These are phyloP conservation scores for Gautieria morchelliformis DNA, from an alignment of 768 basidiomycete species.

Conservation along the genomic window DNA sequence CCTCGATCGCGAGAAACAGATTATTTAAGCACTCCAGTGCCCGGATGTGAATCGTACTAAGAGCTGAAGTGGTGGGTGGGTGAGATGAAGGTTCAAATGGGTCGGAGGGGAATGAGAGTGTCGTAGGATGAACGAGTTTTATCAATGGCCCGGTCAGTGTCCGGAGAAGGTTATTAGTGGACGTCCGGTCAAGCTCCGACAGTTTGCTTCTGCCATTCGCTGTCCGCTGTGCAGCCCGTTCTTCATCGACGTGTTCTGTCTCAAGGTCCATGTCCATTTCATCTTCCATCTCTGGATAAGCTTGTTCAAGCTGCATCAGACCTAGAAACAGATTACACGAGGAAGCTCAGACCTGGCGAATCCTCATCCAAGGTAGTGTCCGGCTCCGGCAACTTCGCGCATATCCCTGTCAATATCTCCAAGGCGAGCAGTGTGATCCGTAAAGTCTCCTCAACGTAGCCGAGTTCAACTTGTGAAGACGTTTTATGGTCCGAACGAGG, in stretches of 20 bases:
- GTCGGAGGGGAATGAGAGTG: conserved; percentile 70
- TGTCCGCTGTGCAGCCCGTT: conserved; percentile 18
- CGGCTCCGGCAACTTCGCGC: conserved; percentile 78
- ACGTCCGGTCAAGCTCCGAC: neutral
- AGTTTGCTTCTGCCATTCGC: conserved; percentile 17
- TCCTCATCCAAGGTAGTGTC: conserved; percentile 30
- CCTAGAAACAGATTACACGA: conserved; percentile 14
- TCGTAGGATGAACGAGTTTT: conserved; percentile 60
- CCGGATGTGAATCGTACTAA: conserved; percentile 74
- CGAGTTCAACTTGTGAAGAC: conserved; percentile 57
- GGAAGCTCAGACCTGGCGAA: conserved; percentile 32
- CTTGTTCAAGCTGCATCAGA: conserved; percentile 15
- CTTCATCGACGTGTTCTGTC: conserved; percentile 24
- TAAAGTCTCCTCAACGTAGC: conserved; percentile 59
- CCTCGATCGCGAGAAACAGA: conserved; percentile 64
- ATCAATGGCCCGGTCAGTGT: conserved; percentile 62
- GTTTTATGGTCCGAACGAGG: conserved; percentile 75
- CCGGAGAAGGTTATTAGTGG: conserved; percentile 32
- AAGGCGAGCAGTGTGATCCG: conserved; percentile 74
- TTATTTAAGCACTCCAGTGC: conserved; percentile 90
- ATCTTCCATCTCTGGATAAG: conserved; percentile 26
- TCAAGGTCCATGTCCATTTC: conserved; percentile 36
- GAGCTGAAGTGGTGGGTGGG: conserved; percentile 80
- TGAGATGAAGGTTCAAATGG: conserved; percentile 59
- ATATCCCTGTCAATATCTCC: conserved; percentile 81